Evolutionary conservation across 2,329 filamentous ascomycete species (phyloP), one percentile per base, ranked within the genome.

Genomic region (Apiospora phragmitis): DNA sequence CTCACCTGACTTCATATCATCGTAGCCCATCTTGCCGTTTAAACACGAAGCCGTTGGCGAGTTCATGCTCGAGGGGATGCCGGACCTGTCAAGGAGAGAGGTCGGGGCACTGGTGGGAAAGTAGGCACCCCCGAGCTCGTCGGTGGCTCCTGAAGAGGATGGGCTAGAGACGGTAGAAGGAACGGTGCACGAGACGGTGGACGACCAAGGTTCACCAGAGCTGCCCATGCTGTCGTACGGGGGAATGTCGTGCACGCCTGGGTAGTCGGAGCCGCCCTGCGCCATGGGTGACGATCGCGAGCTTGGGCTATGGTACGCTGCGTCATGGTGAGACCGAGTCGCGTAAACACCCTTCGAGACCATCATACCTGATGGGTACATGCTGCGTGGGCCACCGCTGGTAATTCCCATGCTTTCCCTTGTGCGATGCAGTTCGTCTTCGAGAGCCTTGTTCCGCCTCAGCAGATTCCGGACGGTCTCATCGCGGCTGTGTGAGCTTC

Each of bases 161-260:
- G 86, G 86, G 76, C 86, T 88, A 26, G 86, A 87, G 14, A 85
- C 85, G 67, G 82, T 85, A 67, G 86, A 86, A 21, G 84, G 79
- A 26, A 86, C 79, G 47, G 84, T 81, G 68, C 82, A 82, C 32
- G 84, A 79, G 9, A 86, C 79, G 18, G 81, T 79, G 62, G 82
- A 78, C 16, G 84, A 80, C 86, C 86, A 88, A 32, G 82, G 78
- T 72, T 86, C 85, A 72, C 82, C 82, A 67, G 81, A 81, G 76
- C 83, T 85, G 67, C 83, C 79, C 45, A 83, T 79, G 68, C 76
- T 79, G 69, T 79, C 77, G 73, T 83, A 84, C 51, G 84, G 80
- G 21, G 79, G 75, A 62, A 81, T 84, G 73, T 84, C 83, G 68
- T 83, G 79, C 70, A 85, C 76, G 41, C 81, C 77, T 69, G 77